Conservation (phyloP, 2,329 filamentous ascomycete species). For the Phymatotrichopsis omnivora region DNA sequence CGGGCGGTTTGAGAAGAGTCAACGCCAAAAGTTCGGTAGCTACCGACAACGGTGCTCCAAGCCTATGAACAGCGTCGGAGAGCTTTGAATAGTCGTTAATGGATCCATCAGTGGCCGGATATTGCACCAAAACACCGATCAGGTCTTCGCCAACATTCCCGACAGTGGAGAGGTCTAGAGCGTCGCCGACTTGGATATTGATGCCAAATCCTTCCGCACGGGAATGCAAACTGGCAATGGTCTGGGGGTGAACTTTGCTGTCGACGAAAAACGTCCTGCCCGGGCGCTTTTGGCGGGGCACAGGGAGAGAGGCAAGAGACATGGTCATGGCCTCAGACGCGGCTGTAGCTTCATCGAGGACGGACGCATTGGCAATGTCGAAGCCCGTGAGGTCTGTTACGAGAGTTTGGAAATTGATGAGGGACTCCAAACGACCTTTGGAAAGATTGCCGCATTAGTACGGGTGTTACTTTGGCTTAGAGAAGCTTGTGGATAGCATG, state of each 20-base stretch:
- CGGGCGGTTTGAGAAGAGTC: conserved; percentile 77
- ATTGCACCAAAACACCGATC: conserved; percentile 86
- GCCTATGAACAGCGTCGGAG: conserved; percentile 65
- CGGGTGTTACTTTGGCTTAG: too few species aligned
- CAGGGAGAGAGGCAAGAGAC: conserved; percentile 65
- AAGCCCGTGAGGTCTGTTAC: conserved; percentile 79
- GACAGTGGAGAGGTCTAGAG: conserved; percentile 52
- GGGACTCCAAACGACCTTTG: conserved; percentile 64
- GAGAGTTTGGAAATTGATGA: conserved; percentile 93
- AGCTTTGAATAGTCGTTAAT: conserved; percentile 64
- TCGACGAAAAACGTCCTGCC: conserved; percentile 81
- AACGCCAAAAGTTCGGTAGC: conserved; percentile 83
- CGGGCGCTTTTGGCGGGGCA: conserved; percentile 58
- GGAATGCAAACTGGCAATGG: conserved; percentile 69
- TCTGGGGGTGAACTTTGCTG: conserved; percentile 72
- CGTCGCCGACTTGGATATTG: conserved; percentile 61
- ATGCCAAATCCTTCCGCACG: conserved; percentile 89
- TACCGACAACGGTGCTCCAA: conserved; percentile 70
- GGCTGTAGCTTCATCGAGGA: conserved; percentile 84
- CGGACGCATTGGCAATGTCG: conserved; percentile 78
- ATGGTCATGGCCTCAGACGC: conserved; percentile 94
- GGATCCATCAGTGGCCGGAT: conserved; percentile 78
- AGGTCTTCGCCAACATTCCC: conserved; percentile 67
- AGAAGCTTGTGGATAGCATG: too few species aligned
- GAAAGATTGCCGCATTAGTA: neutral